A percentile compares a stretch with the other conserved stretches of the same genome.
Evolutionary conservation across 73 alveolate genomes (phyloP).

Genomic region (Paramecium biaurelia): DNA sequence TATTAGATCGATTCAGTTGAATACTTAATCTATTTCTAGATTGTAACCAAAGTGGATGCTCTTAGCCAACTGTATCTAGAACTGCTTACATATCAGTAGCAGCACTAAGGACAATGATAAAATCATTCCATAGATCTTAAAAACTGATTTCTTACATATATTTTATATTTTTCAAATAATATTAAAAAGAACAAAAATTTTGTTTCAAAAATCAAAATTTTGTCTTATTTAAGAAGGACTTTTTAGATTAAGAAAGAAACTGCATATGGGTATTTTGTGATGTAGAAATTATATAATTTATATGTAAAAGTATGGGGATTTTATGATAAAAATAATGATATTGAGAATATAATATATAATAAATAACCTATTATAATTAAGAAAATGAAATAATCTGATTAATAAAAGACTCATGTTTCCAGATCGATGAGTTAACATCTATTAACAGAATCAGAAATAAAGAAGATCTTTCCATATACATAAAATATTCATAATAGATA

Average conservation of each 20-base stretch:
- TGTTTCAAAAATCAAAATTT: not conserved
- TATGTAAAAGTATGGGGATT: too few relatives aligned
- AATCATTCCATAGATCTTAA: not conserved
- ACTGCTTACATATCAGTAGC: slow-evolving; percentile 15
- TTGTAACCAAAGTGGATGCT: not conserved
- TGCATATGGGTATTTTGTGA: too few relatives aligned
- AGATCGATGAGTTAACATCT: slow-evolving; percentile 24
- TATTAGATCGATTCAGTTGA: not conserved
- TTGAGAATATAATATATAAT: not conserved
- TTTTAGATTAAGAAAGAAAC: too few relatives aligned
- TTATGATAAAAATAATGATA: too few relatives aligned
- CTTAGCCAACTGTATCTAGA: not conserved
- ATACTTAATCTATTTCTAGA: not conserved
- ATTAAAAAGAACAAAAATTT: not conserved
- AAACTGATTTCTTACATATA: not conserved
- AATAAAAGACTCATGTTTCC: not conserved
- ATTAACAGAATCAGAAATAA: not conserved
- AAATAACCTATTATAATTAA: not conserved
- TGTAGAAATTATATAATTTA: too few relatives aligned
- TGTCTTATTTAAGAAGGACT: not conserved
- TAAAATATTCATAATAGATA: not conserved
- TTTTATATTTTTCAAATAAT: not conserved
- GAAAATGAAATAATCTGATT: not conserved
- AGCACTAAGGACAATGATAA: not conserved
- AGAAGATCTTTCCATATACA: slow-evolving; percentile 1